Evolutionary conservation across 768 basidiomycete species (phyloP).

Genomic region (Amanita exitialis): DNA sequence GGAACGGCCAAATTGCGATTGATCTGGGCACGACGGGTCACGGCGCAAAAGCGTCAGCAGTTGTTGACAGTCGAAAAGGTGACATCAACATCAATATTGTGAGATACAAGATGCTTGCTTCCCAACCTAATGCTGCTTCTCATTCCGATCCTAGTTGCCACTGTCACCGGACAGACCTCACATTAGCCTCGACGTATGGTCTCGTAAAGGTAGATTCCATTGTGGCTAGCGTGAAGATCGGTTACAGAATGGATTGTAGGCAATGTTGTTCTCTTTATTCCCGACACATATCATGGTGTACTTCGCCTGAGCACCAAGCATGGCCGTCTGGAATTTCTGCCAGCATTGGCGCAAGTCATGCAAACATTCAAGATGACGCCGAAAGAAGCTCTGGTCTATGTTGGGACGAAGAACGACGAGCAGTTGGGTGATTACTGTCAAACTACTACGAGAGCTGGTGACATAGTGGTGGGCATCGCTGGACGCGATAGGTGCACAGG

Average conservation of each 20-base stretch:
- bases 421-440: slow-evolving; percentile 27
- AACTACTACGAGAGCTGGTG: slow-evolving; percentile 24
- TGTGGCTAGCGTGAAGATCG: not conserved
- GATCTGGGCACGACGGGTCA: slow-evolving; percentile 28
- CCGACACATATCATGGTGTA: slow-evolving; percentile 25
- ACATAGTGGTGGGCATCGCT: slow-evolving; percentile 32
- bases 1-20: slow-evolving; percentile 27
- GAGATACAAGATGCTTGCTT: slow-evolving; percentile 4
- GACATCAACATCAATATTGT: slow-evolving; percentile 32
- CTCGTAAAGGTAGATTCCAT: slow-evolving; percentile 16
- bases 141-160: slow-evolving; percentile 18
- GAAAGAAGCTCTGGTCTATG: slow-evolving; percentile 27
- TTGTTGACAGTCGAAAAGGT: slow-evolving; percentile 25
- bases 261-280: slow-evolving; percentile 23
- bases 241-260: slow-evolving; percentile 15
- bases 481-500: slow-evolving; percentile 26
- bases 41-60: slow-evolving; percentile 17
- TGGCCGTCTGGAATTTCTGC: slow-evolving; percentile 23
- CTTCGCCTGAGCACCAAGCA: slow-evolving; percentile 23
- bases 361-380: slow-evolving; percentile 24
- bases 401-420: slow-evolving; percentile 11
- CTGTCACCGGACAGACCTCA: slow-evolving; percentile 21
- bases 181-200: slow-evolving; percentile 25
- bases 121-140: not conserved
- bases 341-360: slow-evolving; percentile 19